These are phyloP conservation scores for Vachellia collinsii DNA, from an alignment of 306 rosid genomes.

Conservation along the genomic window DNA sequence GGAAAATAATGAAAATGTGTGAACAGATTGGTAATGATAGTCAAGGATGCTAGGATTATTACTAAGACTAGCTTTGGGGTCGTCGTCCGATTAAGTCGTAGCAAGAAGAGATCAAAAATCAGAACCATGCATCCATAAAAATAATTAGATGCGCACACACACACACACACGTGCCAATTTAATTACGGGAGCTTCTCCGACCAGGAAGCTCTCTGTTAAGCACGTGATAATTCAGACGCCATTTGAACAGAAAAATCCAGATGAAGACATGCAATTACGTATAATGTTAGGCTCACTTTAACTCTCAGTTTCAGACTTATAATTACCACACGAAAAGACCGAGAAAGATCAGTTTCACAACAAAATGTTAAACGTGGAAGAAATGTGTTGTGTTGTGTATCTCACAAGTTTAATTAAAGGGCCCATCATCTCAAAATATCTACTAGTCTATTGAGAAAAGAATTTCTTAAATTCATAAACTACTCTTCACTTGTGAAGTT, in stretches of 20 bases:
- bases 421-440: too few species aligned
- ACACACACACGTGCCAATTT: background rate
- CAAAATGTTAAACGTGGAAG: background rate
- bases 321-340: background rate
- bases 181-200: background rate
- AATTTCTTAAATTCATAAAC: too few species aligned
- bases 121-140: background rate
- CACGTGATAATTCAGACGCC: constrained; percentile 16
- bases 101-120: background rate
- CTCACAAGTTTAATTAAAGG: background rate
- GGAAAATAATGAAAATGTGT: background rate
- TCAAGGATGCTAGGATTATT: background rate
- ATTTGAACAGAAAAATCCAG: background rate
- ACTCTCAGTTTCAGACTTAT: background rate
- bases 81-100: background rate
- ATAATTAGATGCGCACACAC: background rate
- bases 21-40: background rate
- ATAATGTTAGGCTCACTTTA: background rate
- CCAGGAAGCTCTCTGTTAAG: background rate
- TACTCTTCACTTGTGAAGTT: too few species aligned
- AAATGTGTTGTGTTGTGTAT: background rate
- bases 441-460: too few species aligned
- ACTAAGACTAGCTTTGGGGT: background rate
- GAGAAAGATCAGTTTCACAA: background rate
- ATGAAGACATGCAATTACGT: background rate